These are phyloP conservation scores for Kernera saxatilis DNA, from an alignment of 345 rosid genomes.

Conservation along the genomic window DNA sequence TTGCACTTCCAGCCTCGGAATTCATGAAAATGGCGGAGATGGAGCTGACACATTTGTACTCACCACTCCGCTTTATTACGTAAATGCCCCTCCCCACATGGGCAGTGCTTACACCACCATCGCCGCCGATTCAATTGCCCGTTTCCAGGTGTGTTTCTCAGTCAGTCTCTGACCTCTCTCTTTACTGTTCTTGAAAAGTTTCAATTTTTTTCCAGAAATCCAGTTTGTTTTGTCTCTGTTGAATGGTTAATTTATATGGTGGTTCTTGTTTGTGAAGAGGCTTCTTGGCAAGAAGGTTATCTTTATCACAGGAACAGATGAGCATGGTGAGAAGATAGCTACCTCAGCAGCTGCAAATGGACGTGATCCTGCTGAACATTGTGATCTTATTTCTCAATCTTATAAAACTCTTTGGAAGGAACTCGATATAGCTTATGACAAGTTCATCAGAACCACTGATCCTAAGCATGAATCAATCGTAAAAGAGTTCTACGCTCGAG, in stretches of 20 bases:
- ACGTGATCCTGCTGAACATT: slow-evolving; percentile 70
- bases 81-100: slow-evolving; percentile 99
- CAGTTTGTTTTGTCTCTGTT: background rate
- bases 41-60: slow-evolving; percentile 50
- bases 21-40: background rate
- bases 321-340: slow-evolving; percentile 97
- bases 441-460: slow-evolving; percentile 92
- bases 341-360: slow-evolving; percentile 63
- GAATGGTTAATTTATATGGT: background rate
- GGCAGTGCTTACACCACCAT: slow-evolving; percentile 98
- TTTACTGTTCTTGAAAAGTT: background rate
- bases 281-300: slow-evolving; percentile 76
- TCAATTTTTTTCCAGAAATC: background rate
- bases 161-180: background rate
- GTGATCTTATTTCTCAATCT: slow-evolving; percentile 73
- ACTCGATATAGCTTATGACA: slow-evolving; percentile 71
- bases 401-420: slow-evolving; percentile 79
- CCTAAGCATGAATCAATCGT: slow-evolving; percentile 83
- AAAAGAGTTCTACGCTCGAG: slow-evolving; percentile 71
- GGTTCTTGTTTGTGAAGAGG: slow-evolving; percentile 52
- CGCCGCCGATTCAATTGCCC: slow-evolving; percentile 90
- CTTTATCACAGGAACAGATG: slow-evolving; percentile 87
- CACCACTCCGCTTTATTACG: slow-evolving; percentile 95
- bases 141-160: slow-evolving; percentile 67
- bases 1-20: slow-evolving; percentile 33